Conservation (phyloP, 768 basidiomycete genomes). For the Trametes cubensis region DNA sequence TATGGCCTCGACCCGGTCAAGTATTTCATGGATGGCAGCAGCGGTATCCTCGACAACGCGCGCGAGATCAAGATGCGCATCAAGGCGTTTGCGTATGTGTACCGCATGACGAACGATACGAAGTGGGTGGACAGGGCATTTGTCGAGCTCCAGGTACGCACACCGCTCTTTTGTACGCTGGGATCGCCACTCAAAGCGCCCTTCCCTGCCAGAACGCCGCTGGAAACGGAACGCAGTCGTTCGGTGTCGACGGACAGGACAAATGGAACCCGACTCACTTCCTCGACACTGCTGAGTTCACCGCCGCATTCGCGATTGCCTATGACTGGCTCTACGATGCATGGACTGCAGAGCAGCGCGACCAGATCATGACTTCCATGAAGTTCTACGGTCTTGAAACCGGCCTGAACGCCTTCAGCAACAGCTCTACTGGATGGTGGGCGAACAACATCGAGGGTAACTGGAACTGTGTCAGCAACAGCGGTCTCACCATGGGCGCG, state of each 20-base stretch:
- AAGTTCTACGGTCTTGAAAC: conserved; percentile 74
- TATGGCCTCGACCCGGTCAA: conserved; percentile 57
- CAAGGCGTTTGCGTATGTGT: conserved; percentile 91
- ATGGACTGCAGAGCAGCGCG: conserved; percentile 75
- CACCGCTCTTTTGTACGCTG: conserved; percentile 8
- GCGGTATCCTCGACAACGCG: conserved; percentile 89
- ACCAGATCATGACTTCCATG: conserved; percentile 67
- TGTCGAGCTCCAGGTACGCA: conserved; percentile 75
- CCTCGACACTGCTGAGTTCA: conserved; percentile 87
- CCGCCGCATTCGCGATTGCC: conserved; percentile 85
- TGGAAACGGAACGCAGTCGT: conserved; percentile 61
- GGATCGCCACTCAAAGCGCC: neutral
- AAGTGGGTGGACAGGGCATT: conserved; percentile 87
- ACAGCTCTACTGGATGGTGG: conserved; percentile 70
- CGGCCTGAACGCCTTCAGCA: conserved; percentile 43
- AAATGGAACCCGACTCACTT: conserved; percentile 91
- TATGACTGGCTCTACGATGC: conserved; percentile 95
- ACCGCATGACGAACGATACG: conserved; percentile 87
- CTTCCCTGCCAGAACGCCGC: conserved; percentile 62
- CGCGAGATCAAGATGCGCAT: conserved; percentile 87
- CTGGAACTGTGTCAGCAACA: conserved; percentile 98
- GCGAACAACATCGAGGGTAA: conserved; percentile 72
- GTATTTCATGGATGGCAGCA: conserved; percentile 78
- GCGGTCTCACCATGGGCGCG: conserved; percentile 84
- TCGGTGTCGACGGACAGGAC: conserved; percentile 61